phyloP scores from a whole-genome alignment of 1,139 yeast genomes.

The Entelexis paramagnoliae region DNA sequence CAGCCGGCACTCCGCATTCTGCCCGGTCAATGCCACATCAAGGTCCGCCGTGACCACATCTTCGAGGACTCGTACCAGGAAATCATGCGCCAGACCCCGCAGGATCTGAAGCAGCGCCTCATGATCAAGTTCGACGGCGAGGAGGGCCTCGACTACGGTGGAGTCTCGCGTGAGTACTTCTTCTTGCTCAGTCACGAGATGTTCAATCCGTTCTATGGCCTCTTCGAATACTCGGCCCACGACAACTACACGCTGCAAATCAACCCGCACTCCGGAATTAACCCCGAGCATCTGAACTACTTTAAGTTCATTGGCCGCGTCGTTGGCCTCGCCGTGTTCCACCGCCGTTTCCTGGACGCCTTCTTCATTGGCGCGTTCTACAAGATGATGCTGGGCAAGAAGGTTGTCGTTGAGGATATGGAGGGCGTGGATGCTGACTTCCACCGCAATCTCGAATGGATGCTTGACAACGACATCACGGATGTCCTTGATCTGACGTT shows the following conservation, averaged over 20 bases:
- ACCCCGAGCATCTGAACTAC: conserved; percentile 95
- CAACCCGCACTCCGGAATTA: conserved; percentile 95
- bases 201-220: conserved; percentile 96
- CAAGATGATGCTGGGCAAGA: conserved; percentile 93
- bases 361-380: conserved; percentile 96
- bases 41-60: conserved; percentile 91
- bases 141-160: conserved; percentile 98
- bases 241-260: conserved; percentile 96
- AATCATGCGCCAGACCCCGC: conserved; percentile 97
- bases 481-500: conserved; percentile 79
- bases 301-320: conserved; percentile 98
- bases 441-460: conserved; percentile 91
- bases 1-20: conserved; percentile 94
- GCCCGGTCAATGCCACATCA: conserved; percentile 98
- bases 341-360: conserved; percentile 92
- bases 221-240: conserved; percentile 93
- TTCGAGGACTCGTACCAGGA: conserved; percentile 98
- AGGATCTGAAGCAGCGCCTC: conserved; percentile 88
- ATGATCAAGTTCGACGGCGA: conserved; percentile 99
- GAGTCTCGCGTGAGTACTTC: conserved; percentile 96
- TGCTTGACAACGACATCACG: conserved; percentile 85
- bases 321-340: conserved; percentile 96
- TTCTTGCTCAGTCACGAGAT: conserved; percentile 92
- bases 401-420: conserved; percentile 92
- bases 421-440: conserved; percentile 98